Evolutionary conservation across 306 rosid species (phyloP), one percentile per base, ranked within the genome.

Genomic region (Acacia confusa): DNA sequence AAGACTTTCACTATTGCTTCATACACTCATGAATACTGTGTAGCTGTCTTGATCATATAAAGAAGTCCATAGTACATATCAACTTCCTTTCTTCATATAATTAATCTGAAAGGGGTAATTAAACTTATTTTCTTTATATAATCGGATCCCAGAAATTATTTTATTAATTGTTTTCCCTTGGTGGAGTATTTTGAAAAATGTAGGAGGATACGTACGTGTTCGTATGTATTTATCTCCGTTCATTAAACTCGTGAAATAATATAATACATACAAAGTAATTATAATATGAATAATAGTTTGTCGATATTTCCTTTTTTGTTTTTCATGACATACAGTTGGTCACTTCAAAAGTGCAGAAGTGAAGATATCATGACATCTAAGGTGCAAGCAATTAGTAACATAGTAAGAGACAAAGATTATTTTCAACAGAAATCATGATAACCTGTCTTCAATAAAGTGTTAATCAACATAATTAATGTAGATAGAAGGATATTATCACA

Each of bases 401-500:
- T 36, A 36, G 22, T 19, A 4, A 20, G 6, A 34, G 71, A 66
- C 45, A 66, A 17, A 65, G 70, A 65, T 65, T 36, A 65, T 32
- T 67, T 67, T 67, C 13, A 8, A 6, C 47, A 36, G 48, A 67
- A 67, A 19, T 67, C 41, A 67, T 17, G 9, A 67, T 20, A 9
- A 67, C 4, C 15, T 36, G 25, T 67, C 72, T 19, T 40, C 47
- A 9, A 20, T 36, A 67, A 36, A 22, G 45, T 67, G 47, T 36
- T 9, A 36, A 19, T 16, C 19, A 17, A 17, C 25, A 34, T 36
- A 6, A 67, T 36, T 9, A 36, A 17, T 36, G 15, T 36, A 55
- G 80, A 53, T 83, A 45, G 58, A 79, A 45, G 28, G 77, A 45
- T 71, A 34, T 43, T 74, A 22, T 79, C 66, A 72, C 53, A 20